Evolutionary conservation across 1,284 basidiomycete species (phyloP).

Genomic region (Irpex rosettiformis): DNA sequence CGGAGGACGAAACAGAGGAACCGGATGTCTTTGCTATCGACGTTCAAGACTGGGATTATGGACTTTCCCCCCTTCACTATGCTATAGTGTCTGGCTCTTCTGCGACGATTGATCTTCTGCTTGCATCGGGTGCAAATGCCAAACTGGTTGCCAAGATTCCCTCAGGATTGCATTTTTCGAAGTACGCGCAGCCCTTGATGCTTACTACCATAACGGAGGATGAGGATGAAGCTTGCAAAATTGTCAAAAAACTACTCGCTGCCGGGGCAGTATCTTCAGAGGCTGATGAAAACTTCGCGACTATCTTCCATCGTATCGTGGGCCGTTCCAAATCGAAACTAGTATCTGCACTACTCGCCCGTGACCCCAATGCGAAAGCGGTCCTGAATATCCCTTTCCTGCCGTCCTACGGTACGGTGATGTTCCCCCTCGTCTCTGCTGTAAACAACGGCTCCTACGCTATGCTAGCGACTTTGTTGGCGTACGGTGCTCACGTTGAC

Average conservation of each 20-base stretch:
- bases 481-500: slow-evolving; percentile 36
- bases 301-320: slow-evolving; percentile 48
- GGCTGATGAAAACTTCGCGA: slow-evolving; percentile 41
- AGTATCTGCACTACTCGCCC: slow-evolving; percentile 41
- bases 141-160: slow-evolving; percentile 24
- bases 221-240: slow-evolving; percentile 36
- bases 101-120: slow-evolving; percentile 41
- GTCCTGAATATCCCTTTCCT: slow-evolving; percentile 43
- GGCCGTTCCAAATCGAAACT: slow-evolving; percentile 36
- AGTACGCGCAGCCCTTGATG: slow-evolving; percentile 42
- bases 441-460: slow-evolving; percentile 32
- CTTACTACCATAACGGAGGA: slow-evolving; percentile 45
- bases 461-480: slow-evolving; percentile 37
- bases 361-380: slow-evolving; percentile 43
- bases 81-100: slow-evolving; percentile 46
- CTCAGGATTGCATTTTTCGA: slow-evolving; percentile 12
- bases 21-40: slow-evolving; percentile 55
- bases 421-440: slow-evolving; percentile 37
- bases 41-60: slow-evolving; percentile 53
- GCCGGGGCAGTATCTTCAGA: slow-evolving; percentile 47
- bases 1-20: slow-evolving; percentile 43
- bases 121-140: slow-evolving; percentile 41
- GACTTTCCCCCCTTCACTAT: slow-evolving; percentile 48
- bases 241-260: slow-evolving; percentile 44
- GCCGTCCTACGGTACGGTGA: slow-evolving; percentile 15